Evolutionary conservation across 129 eudicot genomes (phyloP), one percentile per base, ranked within the genome.

Genomic region (Silybum marianum): DNA sequence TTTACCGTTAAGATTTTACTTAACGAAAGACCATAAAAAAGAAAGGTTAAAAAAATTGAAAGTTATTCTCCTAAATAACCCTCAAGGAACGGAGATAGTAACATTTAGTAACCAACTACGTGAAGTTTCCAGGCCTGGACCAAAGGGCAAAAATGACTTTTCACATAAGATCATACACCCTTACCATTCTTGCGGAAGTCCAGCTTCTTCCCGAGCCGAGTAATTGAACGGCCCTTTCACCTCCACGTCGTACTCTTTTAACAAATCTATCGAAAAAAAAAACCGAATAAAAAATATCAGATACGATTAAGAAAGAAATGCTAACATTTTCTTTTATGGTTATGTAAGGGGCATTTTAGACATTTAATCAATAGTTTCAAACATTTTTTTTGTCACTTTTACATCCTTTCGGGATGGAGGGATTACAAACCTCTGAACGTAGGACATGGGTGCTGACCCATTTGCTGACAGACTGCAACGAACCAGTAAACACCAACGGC

Each of bases 401-500:
- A n/a, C n/a, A n/a, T n/a, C n/a, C n/a, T n/a, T n/a, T n/a, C n/a
- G n/a, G n/a, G n/a, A n/a, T n/a, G n/a, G n/a, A n/a, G n/a, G n/a
- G n/a, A n/a, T n/a, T n/a, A n/a, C n/a, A n/a, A 40, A 90, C 97
- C 99, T 92, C 83, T 89, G 78, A 95, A 95, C 14, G 98, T 85
- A 40, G 97, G 80, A 86, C 85, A 90, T 14, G 98, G 98, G 58
- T 85, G 63, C 22, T 88, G 90, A 2, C 91, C 90, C 91, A 88
- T 89, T 83, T 92, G 86, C 84, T 85, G 92, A 85, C 99, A 95
- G 26, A 95, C 89, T 2, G 87, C 82, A 42, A 88, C 72, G 48
- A 92, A 95, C 99, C 99, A 95, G 79, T 82, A 90, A 77, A 91
- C 94, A 46, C 99, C 99, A 82, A 95, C 98, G 0, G 99, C 99